These are phyloP conservation scores for Vachellia collinsii DNA, from an alignment of 306 rosid genomes.

Conservation along the genomic window DNA sequence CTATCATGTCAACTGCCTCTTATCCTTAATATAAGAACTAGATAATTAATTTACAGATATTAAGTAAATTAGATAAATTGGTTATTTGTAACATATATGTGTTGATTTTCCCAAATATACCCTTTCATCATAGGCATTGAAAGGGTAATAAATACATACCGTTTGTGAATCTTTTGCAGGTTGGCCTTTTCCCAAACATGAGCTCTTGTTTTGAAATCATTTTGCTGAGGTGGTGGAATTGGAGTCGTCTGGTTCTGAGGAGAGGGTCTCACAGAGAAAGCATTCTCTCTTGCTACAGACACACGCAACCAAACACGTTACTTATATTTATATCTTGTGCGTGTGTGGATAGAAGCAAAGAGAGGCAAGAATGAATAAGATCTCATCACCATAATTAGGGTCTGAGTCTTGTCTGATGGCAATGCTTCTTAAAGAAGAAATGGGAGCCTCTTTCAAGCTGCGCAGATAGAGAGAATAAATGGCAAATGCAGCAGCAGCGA, in stretches of 20 bases:
- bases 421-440: constrained; percentile 34
- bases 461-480: constrained; percentile 55
- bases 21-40: neutral
- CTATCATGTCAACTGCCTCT: neutral
- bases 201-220: constrained; percentile 43
- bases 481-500: constrained; percentile 73
- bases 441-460: constrained; percentile 39
- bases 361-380: neutral
- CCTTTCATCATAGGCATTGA: too few relatives aligned
- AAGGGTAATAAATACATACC: neutral
- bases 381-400: constrained; percentile 37
- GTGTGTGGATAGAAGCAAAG: neutral
- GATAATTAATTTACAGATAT: neutral
- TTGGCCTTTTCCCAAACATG: constrained; percentile 72
- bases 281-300: constrained; percentile 38
- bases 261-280: constrained; percentile 36
- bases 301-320: constrained; percentile 2
- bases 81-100: too few relatives aligned
- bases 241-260: constrained; percentile 37
- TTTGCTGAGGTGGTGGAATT: constrained; percentile 12
- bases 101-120: too few relatives aligned
- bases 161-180: constrained; percentile 45
- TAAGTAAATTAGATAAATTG: too few relatives aligned
- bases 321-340: neutral
- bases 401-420: constrained; percentile 43